A percentile compares a stretch with the other conserved stretches of the same genome.
Conservation (phyloP, 2,329 filamentous ascomycete genomes). For the Thermothelomyces thermophilus region DNA sequence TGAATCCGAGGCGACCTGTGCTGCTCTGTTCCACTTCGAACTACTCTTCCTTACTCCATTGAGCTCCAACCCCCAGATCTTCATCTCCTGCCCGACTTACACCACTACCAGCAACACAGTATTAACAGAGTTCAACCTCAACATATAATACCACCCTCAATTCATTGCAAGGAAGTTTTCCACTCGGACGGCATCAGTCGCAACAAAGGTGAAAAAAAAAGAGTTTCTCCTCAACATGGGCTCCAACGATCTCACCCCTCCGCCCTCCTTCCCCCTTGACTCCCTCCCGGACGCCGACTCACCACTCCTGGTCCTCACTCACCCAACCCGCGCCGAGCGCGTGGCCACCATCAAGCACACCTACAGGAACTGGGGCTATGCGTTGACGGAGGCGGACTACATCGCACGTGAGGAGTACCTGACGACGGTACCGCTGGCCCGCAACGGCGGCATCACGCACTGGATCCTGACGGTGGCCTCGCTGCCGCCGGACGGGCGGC, state of each 20-base stretch:
- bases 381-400: constrained; percentile 50
- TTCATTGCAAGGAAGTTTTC: no score
- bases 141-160: no score
- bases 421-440: constrained; percentile 50
- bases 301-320: constrained; percentile 41
- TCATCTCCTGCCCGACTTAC: neutral
- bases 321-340: constrained; percentile 52
- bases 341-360: constrained; percentile 49
- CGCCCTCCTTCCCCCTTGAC: constrained; percentile 17
- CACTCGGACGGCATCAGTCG: no score
- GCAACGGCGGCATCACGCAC: constrained; percentile 51
- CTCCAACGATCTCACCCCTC: constrained; percentile 19
- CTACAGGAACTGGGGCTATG: constrained; percentile 51
- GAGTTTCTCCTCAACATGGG: no score
- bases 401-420: constrained; percentile 54
- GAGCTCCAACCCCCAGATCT: neutral
- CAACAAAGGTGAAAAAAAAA: no score
- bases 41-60: neutral
- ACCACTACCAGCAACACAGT: neutral
- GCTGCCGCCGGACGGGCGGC: constrained; percentile 36
- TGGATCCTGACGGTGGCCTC: constrained; percentile 56
- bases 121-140: no score
- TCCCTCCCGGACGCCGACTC: constrained; percentile 31
- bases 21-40: constrained; percentile 5
- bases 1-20: neutral